Conservation (phyloP, 75 land plant species). For the Chamaecyparis obtusa region DNA sequence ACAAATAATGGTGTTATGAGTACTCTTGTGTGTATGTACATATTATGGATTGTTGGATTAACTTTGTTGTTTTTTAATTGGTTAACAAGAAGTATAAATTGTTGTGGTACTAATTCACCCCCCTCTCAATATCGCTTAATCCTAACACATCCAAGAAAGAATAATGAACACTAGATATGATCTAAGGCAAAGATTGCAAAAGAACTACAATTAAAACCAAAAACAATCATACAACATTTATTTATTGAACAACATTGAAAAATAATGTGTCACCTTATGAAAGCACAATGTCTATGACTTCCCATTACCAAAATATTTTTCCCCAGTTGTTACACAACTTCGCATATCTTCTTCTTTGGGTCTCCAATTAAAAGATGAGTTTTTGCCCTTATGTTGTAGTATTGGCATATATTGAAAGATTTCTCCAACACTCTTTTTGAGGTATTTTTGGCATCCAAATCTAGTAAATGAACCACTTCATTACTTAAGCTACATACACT, state of each 20-base stretch:
- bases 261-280: neutral
- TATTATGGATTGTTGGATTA: no score
- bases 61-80: no score
- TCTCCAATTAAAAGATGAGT: slow-evolving; percentile 4
- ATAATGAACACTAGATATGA: no score
- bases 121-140: no score
- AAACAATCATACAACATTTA: neutral
- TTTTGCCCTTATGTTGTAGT: neutral
- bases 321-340: neutral
- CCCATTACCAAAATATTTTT: neutral
- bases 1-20: no score
- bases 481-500: neutral
- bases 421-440: neutral
- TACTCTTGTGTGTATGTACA: no score
- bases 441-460: neutral
- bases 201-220: no score
- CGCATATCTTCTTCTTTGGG: slow-evolving; percentile 8
- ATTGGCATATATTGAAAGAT: neutral
- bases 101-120: no score
- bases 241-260: neutral
- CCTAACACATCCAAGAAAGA: no score
- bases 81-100: no score
- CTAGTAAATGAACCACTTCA: neutral
- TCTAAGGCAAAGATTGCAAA: no score
- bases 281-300: slow-evolving; percentile 9